Conservation (phyloP, 139 green algal genomes). For the Penium margaritaceum region DNA sequence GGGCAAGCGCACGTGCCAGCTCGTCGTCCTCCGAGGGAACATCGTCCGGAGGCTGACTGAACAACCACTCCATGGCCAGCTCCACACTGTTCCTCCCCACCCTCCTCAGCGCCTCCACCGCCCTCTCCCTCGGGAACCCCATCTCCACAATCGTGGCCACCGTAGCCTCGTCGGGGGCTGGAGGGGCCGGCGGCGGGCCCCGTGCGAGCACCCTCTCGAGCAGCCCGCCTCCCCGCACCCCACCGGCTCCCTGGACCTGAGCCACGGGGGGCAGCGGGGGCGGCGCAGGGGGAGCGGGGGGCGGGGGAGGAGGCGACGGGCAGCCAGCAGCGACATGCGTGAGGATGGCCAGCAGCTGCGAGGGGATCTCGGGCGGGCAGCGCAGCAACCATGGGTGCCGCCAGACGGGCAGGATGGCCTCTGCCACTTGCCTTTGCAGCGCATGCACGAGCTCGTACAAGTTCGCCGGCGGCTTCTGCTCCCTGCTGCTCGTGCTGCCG, state of each 20-base stretch:
- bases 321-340: constrained; percentile 23
- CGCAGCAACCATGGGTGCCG: constrained; percentile 47
- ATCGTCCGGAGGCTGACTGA: constrained; percentile 65
- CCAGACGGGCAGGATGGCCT: constrained; percentile 70
- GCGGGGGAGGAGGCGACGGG: not conserved
- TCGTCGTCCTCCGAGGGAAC: constrained; percentile 44
- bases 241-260: no score
- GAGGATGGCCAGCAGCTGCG: constrained; percentile 37
- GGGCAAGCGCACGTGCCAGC: constrained; percentile 50
- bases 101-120: constrained; percentile 66
- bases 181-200: not conserved
- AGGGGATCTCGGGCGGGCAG: constrained; percentile 26
- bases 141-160: constrained; percentile 77
- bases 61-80: constrained; percentile 85
- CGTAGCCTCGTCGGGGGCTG: constrained; percentile 46
- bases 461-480: no score
- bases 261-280: no score
- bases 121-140: constrained; percentile 68
- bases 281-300: not conserved
- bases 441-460: constrained; percentile 56
- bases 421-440: constrained; percentile 48
- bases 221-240: no score
- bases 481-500: no score
- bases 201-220: not conserved
- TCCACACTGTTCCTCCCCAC: constrained; percentile 77